Evolutionary conservation across 768 basidiomycete genomes (phyloP).

Genomic region (Podaxis mareebaensis): DNA sequence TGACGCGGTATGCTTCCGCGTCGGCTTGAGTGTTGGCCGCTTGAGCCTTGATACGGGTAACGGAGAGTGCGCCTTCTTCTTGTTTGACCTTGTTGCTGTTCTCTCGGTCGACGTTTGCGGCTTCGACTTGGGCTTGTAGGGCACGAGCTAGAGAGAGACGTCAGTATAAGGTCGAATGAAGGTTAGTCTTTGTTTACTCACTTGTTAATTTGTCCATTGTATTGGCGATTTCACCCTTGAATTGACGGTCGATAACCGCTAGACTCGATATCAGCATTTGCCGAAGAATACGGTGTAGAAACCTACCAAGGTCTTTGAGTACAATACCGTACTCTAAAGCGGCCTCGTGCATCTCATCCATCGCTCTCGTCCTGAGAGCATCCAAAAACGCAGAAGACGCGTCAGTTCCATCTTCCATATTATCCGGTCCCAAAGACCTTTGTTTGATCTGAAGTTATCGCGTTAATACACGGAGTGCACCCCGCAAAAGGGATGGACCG

Average conservation of each 20-base stretch:
- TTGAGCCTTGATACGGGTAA: conserved; percentile 76
- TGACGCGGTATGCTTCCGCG: conserved; percentile 70
- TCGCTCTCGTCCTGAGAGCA: conserved; percentile 76
- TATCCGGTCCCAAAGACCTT: conserved; percentile 74
- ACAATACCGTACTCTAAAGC: conserved; percentile 84
- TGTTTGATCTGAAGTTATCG: conserved; percentile 61
- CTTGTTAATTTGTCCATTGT: conserved; percentile 84
- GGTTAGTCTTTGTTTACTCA: conserved; percentile 17
- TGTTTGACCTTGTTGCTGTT: conserved; percentile 88
- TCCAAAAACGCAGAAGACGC: conserved; percentile 78
- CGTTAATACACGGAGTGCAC: background rate
- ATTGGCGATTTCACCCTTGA: conserved; percentile 84
- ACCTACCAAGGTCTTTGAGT: conserved; percentile 73
- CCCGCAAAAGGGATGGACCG: background rate
- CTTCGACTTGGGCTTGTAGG: conserved; percentile 85
- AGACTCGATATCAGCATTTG: conserved; percentile 8
- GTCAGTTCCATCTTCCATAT: conserved; percentile 69
- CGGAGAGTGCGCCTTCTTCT: conserved; percentile 76
- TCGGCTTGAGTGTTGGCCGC: conserved; percentile 67
- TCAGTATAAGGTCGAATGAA: conserved; percentile 10
- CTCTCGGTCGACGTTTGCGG: conserved; percentile 84
- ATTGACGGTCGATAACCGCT: conserved; percentile 87
- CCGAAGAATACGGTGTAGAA: background rate
- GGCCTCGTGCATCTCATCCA: conserved; percentile 84
- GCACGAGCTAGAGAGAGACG: conserved; percentile 53